A percentile compares a stretch with the other conserved stretches of the same genome.
Evolutionary conservation across 805 yeast genomes (phyloP).

Genomic region (Gaillardinia entomophila): DNA sequence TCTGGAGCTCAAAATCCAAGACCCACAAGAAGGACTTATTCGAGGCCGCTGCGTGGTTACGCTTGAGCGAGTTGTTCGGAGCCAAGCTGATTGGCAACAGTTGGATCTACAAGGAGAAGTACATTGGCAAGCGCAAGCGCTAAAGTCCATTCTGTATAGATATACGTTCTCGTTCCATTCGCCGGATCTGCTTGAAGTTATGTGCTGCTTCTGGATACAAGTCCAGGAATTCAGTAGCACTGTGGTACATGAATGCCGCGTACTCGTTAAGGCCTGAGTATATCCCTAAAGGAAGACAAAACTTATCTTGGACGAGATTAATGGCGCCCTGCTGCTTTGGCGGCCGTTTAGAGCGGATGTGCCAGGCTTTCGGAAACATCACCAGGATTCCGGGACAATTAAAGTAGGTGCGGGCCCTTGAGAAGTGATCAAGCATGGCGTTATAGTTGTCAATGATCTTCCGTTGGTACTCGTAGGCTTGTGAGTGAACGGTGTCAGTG

Average conservation of each 20-base stretch:
- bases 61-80: constrained; percentile 60
- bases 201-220: constrained; percentile 4
- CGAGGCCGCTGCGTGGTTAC: constrained; percentile 65
- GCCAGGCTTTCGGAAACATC: constrained; percentile 28
- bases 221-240: constrained; percentile 28
- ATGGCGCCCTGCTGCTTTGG: constrained; percentile 5
- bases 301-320: constrained; percentile 17
- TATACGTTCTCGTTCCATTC: no score
- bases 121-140: constrained; percentile 18
- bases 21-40: constrained; percentile 50
- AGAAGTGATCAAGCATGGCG: constrained; percentile 16
- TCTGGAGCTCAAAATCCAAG: constrained; percentile 58
- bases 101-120: constrained; percentile 73
- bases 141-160: background rate
- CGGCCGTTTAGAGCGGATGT: constrained; percentile 6
- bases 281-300: constrained; percentile 32
- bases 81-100: constrained; percentile 58
- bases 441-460: constrained; percentile 17
- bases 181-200: no score
- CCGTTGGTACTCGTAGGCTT: constrained; percentile 23
- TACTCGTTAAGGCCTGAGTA: constrained; percentile 30
- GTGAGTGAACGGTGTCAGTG: constrained; percentile 11
- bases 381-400: constrained; percentile 19
- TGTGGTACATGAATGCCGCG: constrained; percentile 21
- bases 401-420: constrained; percentile 21